These are phyloP conservation scores for Didymella exigua DNA, from an alignment of 2,329 filamentous ascomycete genomes.

Conservation along the genomic window DNA sequence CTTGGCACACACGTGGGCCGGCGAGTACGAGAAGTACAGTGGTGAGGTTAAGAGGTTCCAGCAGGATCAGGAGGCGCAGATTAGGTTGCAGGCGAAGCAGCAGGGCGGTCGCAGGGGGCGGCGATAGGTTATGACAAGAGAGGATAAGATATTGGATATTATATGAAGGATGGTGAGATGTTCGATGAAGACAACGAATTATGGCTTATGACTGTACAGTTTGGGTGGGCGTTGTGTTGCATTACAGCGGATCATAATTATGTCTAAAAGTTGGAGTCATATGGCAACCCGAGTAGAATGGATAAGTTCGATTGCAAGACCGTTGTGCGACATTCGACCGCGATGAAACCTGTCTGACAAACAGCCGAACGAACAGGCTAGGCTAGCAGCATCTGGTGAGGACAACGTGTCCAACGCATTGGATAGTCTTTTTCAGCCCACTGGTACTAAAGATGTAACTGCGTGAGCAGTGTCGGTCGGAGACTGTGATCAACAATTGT, in stretches of 20 bases:
- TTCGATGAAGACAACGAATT: conserved; percentile 1
- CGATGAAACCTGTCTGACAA: neutral
- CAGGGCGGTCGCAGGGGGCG: conserved; percentile 16
- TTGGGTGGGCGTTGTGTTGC: conserved; percentile 4
- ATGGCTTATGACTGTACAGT: conserved; percentile 12
- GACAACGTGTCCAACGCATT: neutral
- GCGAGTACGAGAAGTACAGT: conserved; percentile 47
- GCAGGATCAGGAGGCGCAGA: conserved; percentile 33
- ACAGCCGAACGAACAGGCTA: neutral
- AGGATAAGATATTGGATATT: neutral
- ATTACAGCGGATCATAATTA: neutral
- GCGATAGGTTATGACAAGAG: neutral
- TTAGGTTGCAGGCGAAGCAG: conserved; percentile 29
- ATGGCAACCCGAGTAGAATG: neutral
- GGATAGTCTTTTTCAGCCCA: neutral
- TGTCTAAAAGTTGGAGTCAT: neutral
- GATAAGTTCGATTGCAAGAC: neutral
- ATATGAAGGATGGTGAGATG: neutral
- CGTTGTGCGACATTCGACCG: neutral
- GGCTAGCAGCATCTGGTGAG: neutral
- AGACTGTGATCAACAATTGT: too few relatives aligned
- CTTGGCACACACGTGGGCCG: conserved; percentile 46
- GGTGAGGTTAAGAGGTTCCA: conserved; percentile 36
- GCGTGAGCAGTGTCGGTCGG: too few relatives aligned
- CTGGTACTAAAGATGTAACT: neutral